phyloP scores from a whole-genome alignment of 208 protist species.

The Angomonas ambiguus region DNA sequence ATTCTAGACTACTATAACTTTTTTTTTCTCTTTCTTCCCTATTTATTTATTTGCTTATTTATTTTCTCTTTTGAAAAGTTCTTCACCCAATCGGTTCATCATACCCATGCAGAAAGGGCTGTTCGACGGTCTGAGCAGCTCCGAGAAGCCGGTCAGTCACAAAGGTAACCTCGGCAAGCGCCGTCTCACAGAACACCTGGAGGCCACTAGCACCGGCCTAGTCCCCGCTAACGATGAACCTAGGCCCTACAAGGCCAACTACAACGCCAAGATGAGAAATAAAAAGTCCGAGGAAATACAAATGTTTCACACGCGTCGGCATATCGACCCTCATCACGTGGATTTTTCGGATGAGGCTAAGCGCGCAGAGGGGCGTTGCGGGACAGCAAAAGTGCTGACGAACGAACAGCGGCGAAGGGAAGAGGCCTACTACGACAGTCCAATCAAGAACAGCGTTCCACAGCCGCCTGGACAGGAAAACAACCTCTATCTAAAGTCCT shows the following conservation, averaged over 20 bases:
- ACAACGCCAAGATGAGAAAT: conserved; percentile 7
- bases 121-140: conserved; percentile 13
- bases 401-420: conserved; percentile 23
- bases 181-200: conserved; percentile 16
- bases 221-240: conserved; percentile 16
- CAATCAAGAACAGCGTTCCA: conserved; percentile 12
- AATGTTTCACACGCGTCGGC: conserved; percentile 20
- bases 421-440: conserved; percentile 26
- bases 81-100: too few relatives aligned
- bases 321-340: conserved; percentile 52
- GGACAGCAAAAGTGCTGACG: conserved; percentile 29
- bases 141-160: conserved; percentile 10
- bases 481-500: conserved; percentile 44
- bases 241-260: conserved; percentile 3
- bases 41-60: conserved; percentile 10
- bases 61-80: too few relatives aligned
- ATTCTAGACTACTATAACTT: too few relatives aligned
- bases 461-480: conserved; percentile 25
- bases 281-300: conserved; percentile 4
- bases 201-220: conserved; percentile 21
- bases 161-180: conserved; percentile 12
- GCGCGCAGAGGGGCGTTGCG: conserved; percentile 50
- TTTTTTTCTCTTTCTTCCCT: too few relatives aligned
- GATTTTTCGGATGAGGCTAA: conserved; percentile 66
- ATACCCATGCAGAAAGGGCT: neutral